Evolutionary conservation across 2,329 filamentous ascomycete species (phyloP), one percentile per base, ranked within the genome.

Genomic region (Lanzia echinophila): DNA sequence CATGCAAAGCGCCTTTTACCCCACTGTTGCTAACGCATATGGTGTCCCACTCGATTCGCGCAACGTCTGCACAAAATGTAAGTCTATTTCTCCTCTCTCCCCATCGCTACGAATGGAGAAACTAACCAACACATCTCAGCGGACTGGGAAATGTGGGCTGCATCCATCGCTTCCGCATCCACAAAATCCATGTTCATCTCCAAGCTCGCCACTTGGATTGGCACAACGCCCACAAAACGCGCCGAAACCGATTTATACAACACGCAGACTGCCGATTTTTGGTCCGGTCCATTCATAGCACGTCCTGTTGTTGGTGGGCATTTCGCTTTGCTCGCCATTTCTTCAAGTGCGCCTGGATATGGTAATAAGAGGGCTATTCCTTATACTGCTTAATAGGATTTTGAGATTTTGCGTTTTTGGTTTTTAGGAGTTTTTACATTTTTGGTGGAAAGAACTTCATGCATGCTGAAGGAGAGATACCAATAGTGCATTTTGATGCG

Each of bases 91-190:
- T 13, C 13, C 2, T 34, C 36, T 39, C 36, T 6, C 34, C 34
- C 4, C 34, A 38, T 17, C 17, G 32, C 5, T n/a, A 13, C 6
- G 6, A 10, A 24, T 42, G 4, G 19, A 38, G 12, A 3, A 17
- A 31, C 15, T 38, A 47, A 53, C 13, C 19, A 12, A 20, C 31
- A 24, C 3, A 10, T 1, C 15, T 42, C 12, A 62, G 60, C 62
- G 0, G 90, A 95, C 73, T 95, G 90, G 90, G 82, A 91, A 67
- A 83, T 94, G 58, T 91, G 90, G 72, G 81, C 82, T 5, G 90
- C 90, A n/a, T 86, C 89, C 11, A 84, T 91, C 8, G 79, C 87
- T 0, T 79, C 78, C 44, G 69, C 75, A 45, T 70, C 75, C 32
- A 86, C 86, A 1, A 77, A 83, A 50, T 69, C 75, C 8, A 76